A percentile compares a stretch with the other conserved stretches of the same genome.
These are phyloP conservation scores for Dryas drummondii DNA, from an alignment of 306 rosid species.

Conservation along the genomic window DNA sequence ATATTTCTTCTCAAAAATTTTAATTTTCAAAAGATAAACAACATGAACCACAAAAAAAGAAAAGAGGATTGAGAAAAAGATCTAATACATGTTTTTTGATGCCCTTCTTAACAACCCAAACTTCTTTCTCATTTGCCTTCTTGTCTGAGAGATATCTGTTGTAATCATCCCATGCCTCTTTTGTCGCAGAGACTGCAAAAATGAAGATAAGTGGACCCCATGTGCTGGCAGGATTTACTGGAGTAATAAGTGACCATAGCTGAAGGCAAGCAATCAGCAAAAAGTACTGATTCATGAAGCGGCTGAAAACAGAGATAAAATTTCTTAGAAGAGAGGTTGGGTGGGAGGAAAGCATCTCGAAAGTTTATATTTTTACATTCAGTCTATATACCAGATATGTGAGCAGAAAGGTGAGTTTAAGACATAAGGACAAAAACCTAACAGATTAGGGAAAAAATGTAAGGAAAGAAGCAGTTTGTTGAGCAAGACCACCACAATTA, in stretches of 20 bases:
- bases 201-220: slow-evolving; percentile 99
- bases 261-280: slow-evolving; percentile 98
- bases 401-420: not conserved
- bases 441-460: not conserved
- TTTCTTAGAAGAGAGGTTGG: slow-evolving; percentile 22
- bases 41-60: slow-evolving; percentile 17
- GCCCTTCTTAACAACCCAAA: slow-evolving; percentile 88
- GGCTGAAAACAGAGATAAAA: slow-evolving; percentile 58
- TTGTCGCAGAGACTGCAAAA: slow-evolving; percentile 94
- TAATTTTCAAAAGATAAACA: not conserved
- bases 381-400: not conserved
- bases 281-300: slow-evolving; percentile 99
- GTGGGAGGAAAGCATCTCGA: not conserved
- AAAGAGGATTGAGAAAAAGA: slow-evolving; percentile 15
- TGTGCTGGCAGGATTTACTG: slow-evolving; percentile 98
- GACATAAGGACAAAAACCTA: not conserved
- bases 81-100: slow-evolving; percentile 67
- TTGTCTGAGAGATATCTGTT: slow-evolving; percentile 90
- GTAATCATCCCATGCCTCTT: slow-evolving; percentile 99
- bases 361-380: not conserved
- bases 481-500: not conserved
- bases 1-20: no score
- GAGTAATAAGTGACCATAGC: slow-evolving; percentile 96
- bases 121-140: slow-evolving; percentile 94
- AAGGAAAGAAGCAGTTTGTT: not conserved